phyloP scores from a whole-genome alignment of 805 yeast genomes.

The Yarrowia bubula region DNA sequence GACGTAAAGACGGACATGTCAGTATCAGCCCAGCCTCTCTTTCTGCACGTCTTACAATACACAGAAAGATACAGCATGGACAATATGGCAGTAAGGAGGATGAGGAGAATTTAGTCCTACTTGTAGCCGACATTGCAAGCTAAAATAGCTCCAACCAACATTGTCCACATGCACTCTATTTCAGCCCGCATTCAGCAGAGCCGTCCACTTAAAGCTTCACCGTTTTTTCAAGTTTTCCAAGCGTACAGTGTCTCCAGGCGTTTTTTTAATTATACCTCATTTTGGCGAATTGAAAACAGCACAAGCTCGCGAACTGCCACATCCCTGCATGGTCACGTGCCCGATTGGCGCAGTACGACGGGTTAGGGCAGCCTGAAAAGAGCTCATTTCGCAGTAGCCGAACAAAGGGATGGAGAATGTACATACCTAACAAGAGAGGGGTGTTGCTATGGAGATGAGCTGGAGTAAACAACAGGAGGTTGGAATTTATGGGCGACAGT shows the following conservation, averaged over 20 bases:
- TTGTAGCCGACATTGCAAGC: neutral
- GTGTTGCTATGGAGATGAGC: neutral
- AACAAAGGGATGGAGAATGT: neutral
- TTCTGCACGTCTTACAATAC: no score
- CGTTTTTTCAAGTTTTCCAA: neutral
- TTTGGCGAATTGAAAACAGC: conserved; percentile 2
- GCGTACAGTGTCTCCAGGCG: neutral
- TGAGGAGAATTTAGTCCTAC: neutral
- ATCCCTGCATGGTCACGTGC: conserved; percentile 17
- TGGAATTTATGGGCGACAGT: no score
- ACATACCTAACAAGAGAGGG: neutral
- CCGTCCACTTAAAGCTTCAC: neutral
- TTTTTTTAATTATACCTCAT: conserved; percentile 1
- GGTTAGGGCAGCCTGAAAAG: neutral
- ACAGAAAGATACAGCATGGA: no score
- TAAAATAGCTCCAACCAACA: no score
- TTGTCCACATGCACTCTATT: no score
- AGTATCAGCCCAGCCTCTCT: no score
- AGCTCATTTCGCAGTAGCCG: neutral
- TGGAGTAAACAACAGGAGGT: neutral
- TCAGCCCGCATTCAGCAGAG: neutral
- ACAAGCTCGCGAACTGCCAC: conserved; percentile 10
- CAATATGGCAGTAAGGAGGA: no score
- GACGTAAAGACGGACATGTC: no score
- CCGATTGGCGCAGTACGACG: neutral